These are phyloP conservation scores for Plasmodiophora brassicae DNA, from an alignment of 208 protist genomes.

Conservation along the genomic window DNA sequence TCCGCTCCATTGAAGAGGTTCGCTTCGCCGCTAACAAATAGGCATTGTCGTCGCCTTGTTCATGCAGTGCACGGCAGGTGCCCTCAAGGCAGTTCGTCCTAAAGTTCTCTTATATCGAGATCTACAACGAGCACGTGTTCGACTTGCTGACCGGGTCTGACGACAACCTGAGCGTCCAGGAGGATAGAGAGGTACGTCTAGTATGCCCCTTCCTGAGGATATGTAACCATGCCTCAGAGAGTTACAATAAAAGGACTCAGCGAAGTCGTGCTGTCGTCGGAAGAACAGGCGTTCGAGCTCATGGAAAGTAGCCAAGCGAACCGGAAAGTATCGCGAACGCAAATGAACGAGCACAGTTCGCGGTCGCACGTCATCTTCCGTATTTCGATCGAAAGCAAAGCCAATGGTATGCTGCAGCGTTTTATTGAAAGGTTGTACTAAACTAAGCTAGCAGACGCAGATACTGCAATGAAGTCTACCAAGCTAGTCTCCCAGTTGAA, in stretches of 20 bases:
- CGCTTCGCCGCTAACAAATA: not conserved
- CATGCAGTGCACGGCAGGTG: not conserved
- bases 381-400: not conserved
- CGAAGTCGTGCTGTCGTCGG: not conserved
- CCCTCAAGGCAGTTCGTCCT: not conserved
- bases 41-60: not conserved
- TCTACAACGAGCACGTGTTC: conserved; percentile 22
- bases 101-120: not conserved
- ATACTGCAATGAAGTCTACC: too few relatives aligned
- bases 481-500: conserved; percentile 1
- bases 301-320: not conserved
- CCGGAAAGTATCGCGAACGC: not conserved
- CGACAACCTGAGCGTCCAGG: not conserved
- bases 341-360: conserved; percentile 19
- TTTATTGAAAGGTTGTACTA: too few relatives aligned
- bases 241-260: conserved; percentile 4
- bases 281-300: not conserved
- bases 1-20: not conserved
- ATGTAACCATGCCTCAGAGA: not conserved
- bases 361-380: conserved; percentile 10
- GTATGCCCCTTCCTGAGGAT: not conserved
- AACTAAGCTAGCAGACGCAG: too few relatives aligned
- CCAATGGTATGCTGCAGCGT: not conserved
- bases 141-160: not conserved
- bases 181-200: not conserved